These are phyloP conservation scores for Ormosia semicastrata DNA, from an alignment of 306 rosid genomes.

Conservation along the genomic window DNA sequence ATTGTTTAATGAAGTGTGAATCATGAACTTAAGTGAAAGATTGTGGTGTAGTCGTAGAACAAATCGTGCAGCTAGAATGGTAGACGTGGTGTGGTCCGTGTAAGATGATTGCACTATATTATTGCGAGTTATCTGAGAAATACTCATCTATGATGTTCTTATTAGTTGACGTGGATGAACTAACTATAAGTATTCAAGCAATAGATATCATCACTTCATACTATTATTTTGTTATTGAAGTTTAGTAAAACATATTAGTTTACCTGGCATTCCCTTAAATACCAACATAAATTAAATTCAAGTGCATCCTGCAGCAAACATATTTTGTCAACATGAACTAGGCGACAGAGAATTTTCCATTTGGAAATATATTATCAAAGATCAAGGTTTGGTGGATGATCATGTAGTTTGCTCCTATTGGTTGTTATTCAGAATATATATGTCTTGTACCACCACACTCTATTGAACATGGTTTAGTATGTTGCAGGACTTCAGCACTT, in stretches of 20 bases:
- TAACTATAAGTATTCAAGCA: conserved; percentile 63
- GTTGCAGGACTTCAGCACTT: conserved; percentile 84
- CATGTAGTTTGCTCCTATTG: too few species aligned
- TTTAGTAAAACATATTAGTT: not conserved
- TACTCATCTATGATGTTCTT: conserved; percentile 78
- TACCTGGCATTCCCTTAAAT: not conserved
- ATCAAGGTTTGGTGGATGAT: too few species aligned
- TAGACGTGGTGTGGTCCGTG: conserved; percentile 99
- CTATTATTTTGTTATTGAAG: not conserved
- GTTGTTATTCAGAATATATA: too few species aligned
- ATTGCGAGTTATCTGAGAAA: conserved; percentile 77
- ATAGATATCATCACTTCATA: not conserved
- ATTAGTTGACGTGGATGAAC: conserved; percentile 84
- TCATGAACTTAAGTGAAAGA: too few species aligned
- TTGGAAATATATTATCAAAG: not conserved
- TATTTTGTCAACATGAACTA: not conserved
- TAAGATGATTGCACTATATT: conserved; percentile 74
- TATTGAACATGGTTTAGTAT: conserved; percentile 25
- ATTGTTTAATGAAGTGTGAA: too few species aligned
- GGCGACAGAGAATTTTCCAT: not conserved
- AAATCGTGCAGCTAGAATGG: too few species aligned
- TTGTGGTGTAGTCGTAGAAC: too few species aligned
- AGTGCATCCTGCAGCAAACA: not conserved
- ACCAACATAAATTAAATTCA: not conserved
- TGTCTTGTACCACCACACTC: not conserved